Base-by-base conservation (phyloP, 129 eudicot species). In the Flaveria robusta region DNA sequence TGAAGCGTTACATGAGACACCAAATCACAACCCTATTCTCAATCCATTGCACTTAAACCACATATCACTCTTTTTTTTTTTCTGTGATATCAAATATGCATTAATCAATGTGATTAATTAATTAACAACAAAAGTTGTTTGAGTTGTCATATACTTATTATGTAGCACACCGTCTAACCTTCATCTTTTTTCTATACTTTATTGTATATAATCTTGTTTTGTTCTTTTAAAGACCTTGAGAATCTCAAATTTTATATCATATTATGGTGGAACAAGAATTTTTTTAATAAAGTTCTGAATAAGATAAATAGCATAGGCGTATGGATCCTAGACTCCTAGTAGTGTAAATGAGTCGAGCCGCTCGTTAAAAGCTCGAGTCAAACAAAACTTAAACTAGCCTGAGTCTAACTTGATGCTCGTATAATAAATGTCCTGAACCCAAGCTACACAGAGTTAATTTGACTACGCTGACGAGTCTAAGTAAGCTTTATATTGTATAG, bases 11-110 rank as follows among this genome's bases (percentile, higher is more conserved):
- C 34, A 29, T 29, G 5, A 29, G 34, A 29, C 34, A 74, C 63
- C 19, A 56, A 5, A 16, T 62, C 12, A n/a, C 51, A 45, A 31
- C 76, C 78, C 66, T 76, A 64, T 62, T 65, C 14, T 54, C 27
- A 71, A 59, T 77, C 79, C 79, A 77, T n/a, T 71, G 85, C 55
- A 76, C 70, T 82, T 31, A 19, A 80, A 70, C 70, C 71, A 52
- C 62, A 82, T 72, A 52, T 64, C 18, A 52, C 49, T 54, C 74
- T 77, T 77, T 76, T 71, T 31, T 31, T 24, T 0, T 52, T 65
- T 69, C 68, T 80, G 68, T 73, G 37, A 31, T 31, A 31, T 31
- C 37, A 31, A 73, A 31, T 80, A 55, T 39, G 59, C 49, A 66
- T 66, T 80, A 80, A 73, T 80, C 74, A 37, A 73, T 69, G 50